Percentiles rank a stretch among this genome's conserved stretches.
These are phyloP conservation scores for Saturnispora zaruensis DNA, from an alignment of 805 yeast species.

Conservation along the genomic window DNA sequence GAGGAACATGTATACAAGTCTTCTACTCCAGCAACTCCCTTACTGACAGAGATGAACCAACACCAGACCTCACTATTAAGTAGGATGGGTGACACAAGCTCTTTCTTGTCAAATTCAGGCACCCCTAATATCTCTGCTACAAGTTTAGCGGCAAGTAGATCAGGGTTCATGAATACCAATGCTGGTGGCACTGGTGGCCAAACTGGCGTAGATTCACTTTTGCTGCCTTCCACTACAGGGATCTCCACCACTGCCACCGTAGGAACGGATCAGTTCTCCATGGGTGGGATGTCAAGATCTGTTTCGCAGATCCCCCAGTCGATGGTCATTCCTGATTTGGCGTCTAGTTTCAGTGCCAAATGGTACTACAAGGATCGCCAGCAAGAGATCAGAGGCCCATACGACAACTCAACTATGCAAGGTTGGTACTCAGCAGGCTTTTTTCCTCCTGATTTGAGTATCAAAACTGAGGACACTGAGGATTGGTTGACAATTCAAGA, in stretches of 20 bases:
- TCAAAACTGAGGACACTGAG: conserved; percentile 52
- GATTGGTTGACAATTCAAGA: conserved; percentile 43
- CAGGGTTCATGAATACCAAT: neutral
- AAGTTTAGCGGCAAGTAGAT: neutral
- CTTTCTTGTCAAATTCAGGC: neutral
- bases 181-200: neutral
- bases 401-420: conserved; percentile 65
- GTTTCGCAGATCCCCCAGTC: neutral
- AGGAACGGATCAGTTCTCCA: neutral
- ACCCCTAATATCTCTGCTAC: neutral
- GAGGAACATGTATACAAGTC: conserved; percentile 14
- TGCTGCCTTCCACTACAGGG: neutral
- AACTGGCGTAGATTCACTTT: neutral
- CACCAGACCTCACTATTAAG: neutral
- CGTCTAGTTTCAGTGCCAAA: neutral
- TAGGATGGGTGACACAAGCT: neutral
- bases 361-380: conserved; percentile 72
- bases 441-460: conserved; percentile 42
- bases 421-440: conserved; percentile 62
- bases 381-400: conserved; percentile 76
- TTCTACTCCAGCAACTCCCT: neutral
- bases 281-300: neutral
- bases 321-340: neutral
- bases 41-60: neutral
- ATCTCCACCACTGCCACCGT: neutral